Conservation (phyloP, 2,329 filamentous ascomycete genomes). For the Coniochaeta sp. region DNA sequence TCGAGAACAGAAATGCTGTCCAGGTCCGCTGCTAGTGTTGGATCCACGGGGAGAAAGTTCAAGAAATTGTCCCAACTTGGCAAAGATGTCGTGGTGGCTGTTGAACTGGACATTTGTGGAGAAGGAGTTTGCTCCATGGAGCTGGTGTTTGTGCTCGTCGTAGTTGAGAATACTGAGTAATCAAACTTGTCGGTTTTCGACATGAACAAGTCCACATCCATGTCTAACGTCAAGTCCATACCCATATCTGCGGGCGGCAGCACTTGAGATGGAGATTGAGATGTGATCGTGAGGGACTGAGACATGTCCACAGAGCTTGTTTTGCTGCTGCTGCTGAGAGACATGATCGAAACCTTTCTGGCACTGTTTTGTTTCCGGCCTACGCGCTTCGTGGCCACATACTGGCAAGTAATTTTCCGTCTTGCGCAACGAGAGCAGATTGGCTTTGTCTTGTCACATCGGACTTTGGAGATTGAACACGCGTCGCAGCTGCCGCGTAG, state of each 20-base stretch:
- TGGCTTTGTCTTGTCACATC: slow-evolving; percentile 24
- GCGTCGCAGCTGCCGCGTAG: slow-evolving; percentile 27
- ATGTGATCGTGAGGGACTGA: not conserved
- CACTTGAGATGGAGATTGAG: not conserved
- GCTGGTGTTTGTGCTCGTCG: not conserved
- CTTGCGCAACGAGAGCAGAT: slow-evolving; percentile 24
- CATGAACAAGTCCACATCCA: not conserved
- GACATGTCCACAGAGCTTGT: not conserved
- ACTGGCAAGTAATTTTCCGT: slow-evolving; percentile 20
- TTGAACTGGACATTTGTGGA: not conserved
- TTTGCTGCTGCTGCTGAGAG: not conserved
- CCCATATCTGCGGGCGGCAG: not conserved
- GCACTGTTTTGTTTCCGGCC: slow-evolving; percentile 5
- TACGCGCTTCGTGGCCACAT: slow-evolving; percentile 15
- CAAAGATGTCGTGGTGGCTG: not conserved
- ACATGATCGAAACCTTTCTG: not conserved
- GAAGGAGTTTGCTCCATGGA: not conserved
- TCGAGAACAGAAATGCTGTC: not conserved
- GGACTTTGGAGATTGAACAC: slow-evolving; percentile 27
- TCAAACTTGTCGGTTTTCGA: not conserved
- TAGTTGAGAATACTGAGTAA: not conserved
- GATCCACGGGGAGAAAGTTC: not conserved
- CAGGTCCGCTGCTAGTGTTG: not conserved
- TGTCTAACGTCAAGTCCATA: not conserved
- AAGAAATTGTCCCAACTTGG: not conserved